A percentile compares a stretch with the other conserved stretches of the same genome.
Evolutionary conservation across 148 eudicot genomes (phyloP).

Genomic region (Agrostemma githago): DNA sequence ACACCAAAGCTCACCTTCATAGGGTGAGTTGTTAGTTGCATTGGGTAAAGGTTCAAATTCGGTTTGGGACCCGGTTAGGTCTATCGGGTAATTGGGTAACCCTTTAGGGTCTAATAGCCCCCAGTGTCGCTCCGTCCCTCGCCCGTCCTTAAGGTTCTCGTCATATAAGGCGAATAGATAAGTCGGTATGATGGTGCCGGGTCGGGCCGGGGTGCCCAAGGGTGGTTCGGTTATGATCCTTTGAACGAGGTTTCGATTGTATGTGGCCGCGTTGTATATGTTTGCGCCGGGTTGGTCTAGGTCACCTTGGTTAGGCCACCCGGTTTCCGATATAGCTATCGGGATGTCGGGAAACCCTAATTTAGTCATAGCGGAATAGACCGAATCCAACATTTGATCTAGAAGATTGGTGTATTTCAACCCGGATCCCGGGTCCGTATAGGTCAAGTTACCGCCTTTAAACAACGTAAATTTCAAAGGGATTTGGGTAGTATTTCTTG

Average conservation of each 20-base stretch:
- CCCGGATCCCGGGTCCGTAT: constrained; percentile 46
- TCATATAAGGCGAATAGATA: constrained; percentile 64
- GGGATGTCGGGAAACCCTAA: constrained; percentile 44
- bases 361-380: constrained; percentile 53
- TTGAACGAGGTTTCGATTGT: constrained; percentile 52
- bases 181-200: constrained; percentile 48
- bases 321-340: constrained; percentile 67
- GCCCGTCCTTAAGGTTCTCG: constrained; percentile 64
- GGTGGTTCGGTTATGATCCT: constrained; percentile 45
- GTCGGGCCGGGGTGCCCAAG: constrained; percentile 75
- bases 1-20: constrained; percentile 62
- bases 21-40: constrained; percentile 38
- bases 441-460: constrained; percentile 24
- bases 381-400: constrained; percentile 80
- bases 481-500: constrained; percentile 33
- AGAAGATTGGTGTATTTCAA: constrained; percentile 59
- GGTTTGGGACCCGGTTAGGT: constrained; percentile 33
- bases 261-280: constrained; percentile 63
- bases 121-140: constrained; percentile 76
- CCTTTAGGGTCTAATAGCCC: constrained; percentile 53
- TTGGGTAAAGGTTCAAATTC: constrained; percentile 20
- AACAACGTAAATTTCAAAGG: constrained; percentile 54
- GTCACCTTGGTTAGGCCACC: constrained; percentile 82
- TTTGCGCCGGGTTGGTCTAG: constrained; percentile 67
- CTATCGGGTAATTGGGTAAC: constrained; percentile 39